A percentile compares a stretch with the other conserved stretches of the same genome.
Evolutionary conservation across 148 eudicot species (phyloP).

Genomic region (Fagopyrum tataricum): DNA sequence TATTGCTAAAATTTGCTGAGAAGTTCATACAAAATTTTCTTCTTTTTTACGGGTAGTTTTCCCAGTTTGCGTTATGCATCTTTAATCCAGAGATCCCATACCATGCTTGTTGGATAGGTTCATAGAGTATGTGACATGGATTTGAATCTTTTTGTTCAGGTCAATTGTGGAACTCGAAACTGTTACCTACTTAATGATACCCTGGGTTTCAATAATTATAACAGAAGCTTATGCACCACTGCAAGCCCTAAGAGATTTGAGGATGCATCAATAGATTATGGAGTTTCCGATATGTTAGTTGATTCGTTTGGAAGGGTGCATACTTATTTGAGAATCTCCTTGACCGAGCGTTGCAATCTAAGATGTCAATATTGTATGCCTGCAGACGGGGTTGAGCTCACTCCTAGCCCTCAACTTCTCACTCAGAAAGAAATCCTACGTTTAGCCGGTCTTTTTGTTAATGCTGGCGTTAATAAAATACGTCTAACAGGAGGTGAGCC

Average conservation of each 20-base stretch:
- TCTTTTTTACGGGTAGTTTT: background rate
- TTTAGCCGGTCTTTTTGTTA: conserved; percentile 70
- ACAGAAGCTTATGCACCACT: conserved; percentile 25
- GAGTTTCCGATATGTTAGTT: conserved; percentile 64
- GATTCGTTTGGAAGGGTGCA: conserved; percentile 94
- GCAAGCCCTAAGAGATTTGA: conserved; percentile 38
- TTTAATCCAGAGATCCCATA: background rate
- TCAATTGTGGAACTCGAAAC: conserved; percentile 20
- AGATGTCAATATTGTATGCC: conserved; percentile 99
- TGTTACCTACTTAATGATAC: conserved; percentile 14
- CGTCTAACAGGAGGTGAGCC: conserved; percentile 99
- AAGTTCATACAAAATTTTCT: background rate
- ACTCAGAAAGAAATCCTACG: conserved; percentile 65
- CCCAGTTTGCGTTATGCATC: background rate
- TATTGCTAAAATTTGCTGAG: conserved; percentile 15
- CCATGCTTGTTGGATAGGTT: background rate
- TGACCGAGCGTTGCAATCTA: conserved; percentile 94
- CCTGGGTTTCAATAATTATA: conserved; percentile 17
- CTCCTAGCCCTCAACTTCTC: conserved; percentile 53
- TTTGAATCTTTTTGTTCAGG: conserved; percentile 25
- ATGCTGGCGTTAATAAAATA: conserved; percentile 78
- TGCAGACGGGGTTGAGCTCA: conserved; percentile 88
- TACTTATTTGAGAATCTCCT: conserved; percentile 80
- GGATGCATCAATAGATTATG: conserved; percentile 35
- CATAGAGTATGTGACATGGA: background rate